Conservation (phyloP, 2,329 filamentous ascomycete genomes). For the Fusarium sacchari region DNA sequence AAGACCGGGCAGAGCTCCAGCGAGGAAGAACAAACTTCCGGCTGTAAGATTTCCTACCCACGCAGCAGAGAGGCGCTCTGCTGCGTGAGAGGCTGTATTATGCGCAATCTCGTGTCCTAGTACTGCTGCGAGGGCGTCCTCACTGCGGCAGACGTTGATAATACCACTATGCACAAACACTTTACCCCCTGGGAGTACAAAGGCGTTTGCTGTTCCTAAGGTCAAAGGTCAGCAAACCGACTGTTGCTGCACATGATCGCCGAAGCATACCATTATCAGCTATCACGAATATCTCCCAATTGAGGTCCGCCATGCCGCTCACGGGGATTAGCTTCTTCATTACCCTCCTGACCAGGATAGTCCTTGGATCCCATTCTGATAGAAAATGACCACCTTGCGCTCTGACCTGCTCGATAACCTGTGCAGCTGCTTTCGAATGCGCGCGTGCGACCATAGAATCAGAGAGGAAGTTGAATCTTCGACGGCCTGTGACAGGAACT, state of each 20-base stretch:
- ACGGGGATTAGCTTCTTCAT: slow-evolving; percentile 74
- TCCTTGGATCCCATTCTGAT: slow-evolving; percentile 67
- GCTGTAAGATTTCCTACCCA: slow-evolving; percentile 64
- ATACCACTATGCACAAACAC: slow-evolving; percentile 84
- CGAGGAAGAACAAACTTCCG: slow-evolving; percentile 61
- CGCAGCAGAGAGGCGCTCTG: slow-evolving; percentile 68
- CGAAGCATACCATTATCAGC: slow-evolving; percentile 64
- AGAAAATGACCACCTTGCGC: slow-evolving; percentile 65
- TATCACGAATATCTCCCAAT: slow-evolving; percentile 81
- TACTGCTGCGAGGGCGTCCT: slow-evolving; percentile 78
- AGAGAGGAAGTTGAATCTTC: slow-evolving; percentile 76
- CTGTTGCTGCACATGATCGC: not conserved
- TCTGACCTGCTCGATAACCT: slow-evolving; percentile 63
- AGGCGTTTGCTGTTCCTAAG: slow-evolving; percentile 71
- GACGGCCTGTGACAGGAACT: slow-evolving; percentile 76
- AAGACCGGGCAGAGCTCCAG: slow-evolving; percentile 55
- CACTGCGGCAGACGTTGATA: slow-evolving; percentile 71
- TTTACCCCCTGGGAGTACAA: slow-evolving; percentile 81
- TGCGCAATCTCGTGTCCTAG: slow-evolving; percentile 85
- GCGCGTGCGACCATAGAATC: slow-evolving; percentile 63
- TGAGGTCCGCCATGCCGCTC: slow-evolving; percentile 65
- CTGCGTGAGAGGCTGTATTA: slow-evolving; percentile 74
- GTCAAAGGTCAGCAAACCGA: not conserved
- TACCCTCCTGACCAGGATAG: slow-evolving; percentile 68
- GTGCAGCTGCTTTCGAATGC: slow-evolving; percentile 40